Percentiles rank a stretch among this genome's conserved stretches.
phyloP scores from a whole-genome alignment of 345 rosid species.

The Physaria fendleri region DNA sequence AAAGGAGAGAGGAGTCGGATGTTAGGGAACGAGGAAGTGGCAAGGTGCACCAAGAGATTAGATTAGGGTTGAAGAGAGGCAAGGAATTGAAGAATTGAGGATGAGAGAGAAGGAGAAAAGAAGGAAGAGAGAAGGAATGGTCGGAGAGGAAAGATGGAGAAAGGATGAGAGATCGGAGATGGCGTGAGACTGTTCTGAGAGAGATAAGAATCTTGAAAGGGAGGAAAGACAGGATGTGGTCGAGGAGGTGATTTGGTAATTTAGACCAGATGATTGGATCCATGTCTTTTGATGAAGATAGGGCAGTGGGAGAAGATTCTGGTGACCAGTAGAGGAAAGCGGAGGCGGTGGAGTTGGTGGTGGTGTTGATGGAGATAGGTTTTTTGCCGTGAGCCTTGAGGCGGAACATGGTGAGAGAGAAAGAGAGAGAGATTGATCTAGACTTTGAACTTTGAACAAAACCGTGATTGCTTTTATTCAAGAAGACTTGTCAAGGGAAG shows the following conservation, averaged over 20 bases:
- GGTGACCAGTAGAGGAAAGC: conserved; percentile 31
- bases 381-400: conserved; percentile 19
- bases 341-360: conserved; percentile 11
- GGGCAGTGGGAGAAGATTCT: conserved; percentile 7
- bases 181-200: conserved; percentile 59
- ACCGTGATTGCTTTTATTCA: background rate
- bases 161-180: conserved; percentile 45
- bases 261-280: conserved; percentile 77
- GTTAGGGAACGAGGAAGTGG: conserved; percentile 37
- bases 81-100: conserved; percentile 47
- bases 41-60: conserved; percentile 50
- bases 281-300: conserved; percentile 35
- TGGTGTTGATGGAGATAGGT: conserved; percentile 23
- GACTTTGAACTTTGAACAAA: background rate
- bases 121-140: conserved; percentile 35
- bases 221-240: conserved; percentile 47
- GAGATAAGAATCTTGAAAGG: conserved; percentile 52
- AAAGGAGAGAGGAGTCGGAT: conserved; percentile 29
- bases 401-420: conserved; percentile 11
- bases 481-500: background rate
- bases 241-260: conserved; percentile 63
- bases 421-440: too few species aligned
- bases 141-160: conserved; percentile 22
- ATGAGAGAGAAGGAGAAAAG: conserved; percentile 71
- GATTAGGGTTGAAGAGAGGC: conserved; percentile 52